Conservation (phyloP, 2,329 filamentous ascomycete genomes). For the Arthroderma sp. region DNA sequence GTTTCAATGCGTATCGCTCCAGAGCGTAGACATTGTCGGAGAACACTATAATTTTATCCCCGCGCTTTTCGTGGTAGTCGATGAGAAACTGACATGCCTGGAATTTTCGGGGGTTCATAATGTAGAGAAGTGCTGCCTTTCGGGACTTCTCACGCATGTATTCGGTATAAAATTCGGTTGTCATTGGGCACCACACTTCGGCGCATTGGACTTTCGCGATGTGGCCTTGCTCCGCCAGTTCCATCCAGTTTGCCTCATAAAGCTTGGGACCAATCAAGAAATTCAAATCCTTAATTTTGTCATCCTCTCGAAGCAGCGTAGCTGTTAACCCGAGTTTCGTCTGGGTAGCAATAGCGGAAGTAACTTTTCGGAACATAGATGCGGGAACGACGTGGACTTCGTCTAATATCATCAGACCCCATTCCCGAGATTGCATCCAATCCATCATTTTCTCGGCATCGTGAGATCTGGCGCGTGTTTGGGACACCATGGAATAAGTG, state of each 20-base stretch:
- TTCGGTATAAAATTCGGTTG: slow-evolving; percentile 91
- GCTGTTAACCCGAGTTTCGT: slow-evolving; percentile 91
- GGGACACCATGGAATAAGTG: slow-evolving; percentile 98
- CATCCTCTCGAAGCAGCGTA: slow-evolving; percentile 86
- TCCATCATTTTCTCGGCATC: slow-evolving; percentile 97
- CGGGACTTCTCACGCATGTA: slow-evolving; percentile 62
- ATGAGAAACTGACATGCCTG: slow-evolving; percentile 98
- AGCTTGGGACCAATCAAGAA: slow-evolving; percentile 95
- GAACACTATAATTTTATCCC: slow-evolving; percentile 97
- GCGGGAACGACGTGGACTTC: slow-evolving; percentile 97
- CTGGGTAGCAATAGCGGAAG: slow-evolving; percentile 83
- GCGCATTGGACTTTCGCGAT: slow-evolving; percentile 96
- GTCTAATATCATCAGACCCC: slow-evolving; percentile 93
- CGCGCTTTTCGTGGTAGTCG: slow-evolving; percentile 85
- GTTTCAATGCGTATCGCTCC: slow-evolving; percentile 67
- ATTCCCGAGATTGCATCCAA: slow-evolving; percentile 77
- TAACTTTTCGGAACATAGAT: slow-evolving; percentile 90
- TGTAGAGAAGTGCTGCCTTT: slow-evolving; percentile 62
- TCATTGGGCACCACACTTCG: slow-evolving; percentile 99
- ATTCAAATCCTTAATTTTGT: slow-evolving; percentile 95
- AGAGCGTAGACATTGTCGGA: slow-evolving; percentile 94
- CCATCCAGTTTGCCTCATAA: slow-evolving; percentile 99
- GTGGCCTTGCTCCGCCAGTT: slow-evolving; percentile 88
- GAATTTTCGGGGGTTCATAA: slow-evolving; percentile 96
- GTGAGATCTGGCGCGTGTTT: slow-evolving; percentile 72